Base-by-base conservation (phyloP, 768 basidiomycete species). In the Leccinum longicurvipes region DNA sequence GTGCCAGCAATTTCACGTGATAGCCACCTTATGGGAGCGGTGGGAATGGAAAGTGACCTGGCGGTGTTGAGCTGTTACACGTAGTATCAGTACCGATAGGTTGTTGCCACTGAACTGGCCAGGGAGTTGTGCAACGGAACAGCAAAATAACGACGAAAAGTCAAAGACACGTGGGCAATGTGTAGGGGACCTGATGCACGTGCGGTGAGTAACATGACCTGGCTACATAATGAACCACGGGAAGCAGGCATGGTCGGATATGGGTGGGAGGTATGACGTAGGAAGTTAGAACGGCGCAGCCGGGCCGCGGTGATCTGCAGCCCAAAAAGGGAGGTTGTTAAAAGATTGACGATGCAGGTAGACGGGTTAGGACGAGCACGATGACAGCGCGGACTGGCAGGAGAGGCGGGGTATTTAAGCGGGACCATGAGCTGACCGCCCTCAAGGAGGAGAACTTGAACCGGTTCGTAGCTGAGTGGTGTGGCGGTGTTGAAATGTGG, bases 271-370 rank as follows among this genome's bases (percentile, higher is more conserved):
- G 21, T 11, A 56, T 67, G 64, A 65, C 63, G 64, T 60, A 49
- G 48, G 25, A n/a, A n/a, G n/a, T n/a, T n/a, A n/a, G n/a, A 19
- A 41, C 39, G 39, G 39, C 10, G 39, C 19, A 39, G 17, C 36
- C 57, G 58, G 56, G 47, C 55, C 62, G 62, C 12, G 53, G 54
- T 46, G 67, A 69, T 69, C 58, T 68, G 52, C 66, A 17, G 28
- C 59, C 68, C 25, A 55, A 68, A 64, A 56, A 12, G 66, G 68
- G 47, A 65, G 48, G 23, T 44, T 48, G 12, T 50, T 36, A 17
- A 36, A 6, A 29, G 49, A 56, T 54, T 50, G 42, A 32, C 12
- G 42, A 47, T 19, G 11, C 11, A 39, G 24, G 8, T 23, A 12
- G 15, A n/a, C 9, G 7, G 23, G 6, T 19, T 14, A 51, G 12